Percentiles rank a stretch among this genome's conserved stretches.
Evolutionary conservation across 2,329 filamentous ascomycete genomes (phyloP).

Genomic region (Alternaria gansuensis): DNA sequence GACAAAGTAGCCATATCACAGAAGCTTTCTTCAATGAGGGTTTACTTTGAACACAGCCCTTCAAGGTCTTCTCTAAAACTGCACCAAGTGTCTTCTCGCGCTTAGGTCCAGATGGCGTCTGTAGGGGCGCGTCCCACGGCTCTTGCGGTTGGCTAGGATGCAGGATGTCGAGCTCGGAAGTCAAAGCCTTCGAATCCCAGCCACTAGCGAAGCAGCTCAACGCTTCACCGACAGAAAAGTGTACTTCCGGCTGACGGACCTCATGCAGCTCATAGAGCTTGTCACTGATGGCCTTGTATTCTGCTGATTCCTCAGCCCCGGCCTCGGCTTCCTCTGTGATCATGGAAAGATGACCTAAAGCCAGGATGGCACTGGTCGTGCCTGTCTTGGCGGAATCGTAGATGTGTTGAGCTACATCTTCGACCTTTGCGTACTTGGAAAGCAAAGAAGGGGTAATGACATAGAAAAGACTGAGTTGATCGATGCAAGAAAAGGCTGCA

Average conservation of each 20-base stretch:
- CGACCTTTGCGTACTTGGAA: conserved; percentile 48
- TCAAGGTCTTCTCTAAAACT: conserved; percentile 76
- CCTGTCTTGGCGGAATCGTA: conserved; percentile 76
- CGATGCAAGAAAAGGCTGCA: conserved; percentile 65
- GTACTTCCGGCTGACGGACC: conserved; percentile 83
- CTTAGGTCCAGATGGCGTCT: conserved; percentile 45
- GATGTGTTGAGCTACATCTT: conserved; percentile 69
- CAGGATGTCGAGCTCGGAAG: conserved; percentile 79
- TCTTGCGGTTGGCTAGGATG: conserved; percentile 53
- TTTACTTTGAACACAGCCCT: conserved; percentile 83
- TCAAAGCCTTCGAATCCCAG: conserved; percentile 84
- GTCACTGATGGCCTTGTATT: conserved; percentile 67
- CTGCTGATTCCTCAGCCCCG: conserved; percentile 42
- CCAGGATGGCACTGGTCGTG: conserved; percentile 81
- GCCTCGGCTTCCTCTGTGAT: conserved; percentile 59
- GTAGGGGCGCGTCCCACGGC: conserved; percentile 42
- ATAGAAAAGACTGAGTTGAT: conserved; percentile 68
- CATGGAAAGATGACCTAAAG: conserved; percentile 79
- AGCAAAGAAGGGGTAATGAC: conserved; percentile 59
- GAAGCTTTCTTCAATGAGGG: conserved; percentile 90
- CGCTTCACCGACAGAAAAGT: conserved; percentile 90
- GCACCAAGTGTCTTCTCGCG: conserved; percentile 58
- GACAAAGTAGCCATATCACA: conserved; percentile 91
- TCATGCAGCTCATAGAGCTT: conserved; percentile 81
- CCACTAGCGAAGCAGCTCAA: conserved; percentile 78